A percentile compares a stretch with the other conserved stretches of the same genome.
Conservation (phyloP, 148 eudicot species). For the Spergularia marina region DNA sequence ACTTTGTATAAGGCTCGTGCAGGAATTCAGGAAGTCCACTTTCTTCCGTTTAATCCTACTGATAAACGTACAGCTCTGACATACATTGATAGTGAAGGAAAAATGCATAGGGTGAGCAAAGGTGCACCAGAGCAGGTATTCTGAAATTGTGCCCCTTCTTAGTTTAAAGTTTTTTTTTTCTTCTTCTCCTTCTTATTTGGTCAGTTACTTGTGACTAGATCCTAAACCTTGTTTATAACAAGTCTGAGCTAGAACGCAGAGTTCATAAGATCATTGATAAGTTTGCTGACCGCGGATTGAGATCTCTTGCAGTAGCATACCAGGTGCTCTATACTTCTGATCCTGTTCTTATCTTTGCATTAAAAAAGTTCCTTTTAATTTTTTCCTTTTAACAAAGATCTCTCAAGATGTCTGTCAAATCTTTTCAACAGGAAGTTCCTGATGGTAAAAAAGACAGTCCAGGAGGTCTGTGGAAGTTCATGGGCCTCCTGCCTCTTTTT, state of each 20-base stretch:
- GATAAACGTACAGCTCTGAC: constrained; percentile 62
- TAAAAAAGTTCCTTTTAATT: too few species aligned
- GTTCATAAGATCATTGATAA: constrained; percentile 54
- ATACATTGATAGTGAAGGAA: constrained; percentile 45
- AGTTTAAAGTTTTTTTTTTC: too few species aligned
- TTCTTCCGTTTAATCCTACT: constrained; percentile 55
- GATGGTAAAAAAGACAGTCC: constrained; percentile 43
- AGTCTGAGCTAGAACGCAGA: constrained; percentile 44
- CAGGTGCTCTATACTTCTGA: constrained; percentile 31
- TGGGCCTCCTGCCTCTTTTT: constrained; percentile 56
- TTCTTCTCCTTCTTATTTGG: background rate
- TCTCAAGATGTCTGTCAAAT: too few species aligned
- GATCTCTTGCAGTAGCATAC: constrained; percentile 59
- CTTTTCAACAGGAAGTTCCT: constrained; percentile 43
- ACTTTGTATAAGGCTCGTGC: constrained; percentile 28
- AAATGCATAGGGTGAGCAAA: constrained; percentile 54
- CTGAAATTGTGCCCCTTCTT: background rate
- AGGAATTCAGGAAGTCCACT: constrained; percentile 54
- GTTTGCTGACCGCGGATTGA: constrained; percentile 54
- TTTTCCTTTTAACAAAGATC: too few species aligned
- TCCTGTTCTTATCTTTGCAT: too few species aligned
- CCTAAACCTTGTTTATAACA: constrained; percentile 49
- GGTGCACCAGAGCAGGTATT: constrained; percentile 52
- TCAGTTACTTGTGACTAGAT: constrained; percentile 25
- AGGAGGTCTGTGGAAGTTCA: constrained; percentile 54